These are phyloP conservation scores for Stagonosporopsis rhizophila DNA, from an alignment of 2,329 filamentous ascomycete species.

Conservation along the genomic window DNA sequence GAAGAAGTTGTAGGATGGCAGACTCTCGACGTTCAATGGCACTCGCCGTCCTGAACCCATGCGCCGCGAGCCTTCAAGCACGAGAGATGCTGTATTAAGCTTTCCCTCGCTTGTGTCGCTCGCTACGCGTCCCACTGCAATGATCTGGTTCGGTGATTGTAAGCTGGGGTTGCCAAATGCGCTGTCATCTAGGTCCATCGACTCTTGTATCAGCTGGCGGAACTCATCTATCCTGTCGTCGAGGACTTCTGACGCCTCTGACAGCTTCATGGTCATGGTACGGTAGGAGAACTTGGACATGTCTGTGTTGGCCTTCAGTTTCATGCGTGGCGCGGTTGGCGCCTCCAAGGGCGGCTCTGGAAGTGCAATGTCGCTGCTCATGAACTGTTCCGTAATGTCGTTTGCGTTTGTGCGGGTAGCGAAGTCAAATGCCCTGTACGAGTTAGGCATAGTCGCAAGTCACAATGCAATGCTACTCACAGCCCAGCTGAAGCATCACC, in stretches of 20 bases:
- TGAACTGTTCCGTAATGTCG: constrained; percentile 75
- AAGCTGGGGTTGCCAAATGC: constrained; percentile 87
- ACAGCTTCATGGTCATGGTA: constrained; percentile 92
- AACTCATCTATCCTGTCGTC: constrained; percentile 97
- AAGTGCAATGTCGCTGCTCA: constrained; percentile 76
- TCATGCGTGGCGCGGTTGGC: constrained; percentile 78
- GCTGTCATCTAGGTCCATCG: constrained; percentile 77
- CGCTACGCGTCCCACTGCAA: constrained; percentile 90
- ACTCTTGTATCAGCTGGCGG: constrained; percentile 72
- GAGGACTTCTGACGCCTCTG: constrained; percentile 88
- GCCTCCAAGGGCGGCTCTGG: constrained; percentile 75
- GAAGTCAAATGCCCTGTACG: constrained; percentile 68
- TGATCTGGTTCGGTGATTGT: constrained; percentile 83
- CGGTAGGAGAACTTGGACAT: constrained; percentile 91
- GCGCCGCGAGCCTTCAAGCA: constrained; percentile 85
- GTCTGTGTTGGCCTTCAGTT: constrained; percentile 84
- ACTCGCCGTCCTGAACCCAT: constrained; percentile 84
- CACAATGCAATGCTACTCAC: constrained; percentile 41
- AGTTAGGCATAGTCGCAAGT: constrained; percentile 14
- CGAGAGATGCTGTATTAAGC: constrained; percentile 82
- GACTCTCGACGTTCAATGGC: constrained; percentile 75
- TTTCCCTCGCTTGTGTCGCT: constrained; percentile 87
- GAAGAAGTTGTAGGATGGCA: constrained; percentile 82
- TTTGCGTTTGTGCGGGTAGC: constrained; percentile 79
- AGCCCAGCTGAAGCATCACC: constrained; percentile 47